phyloP scores from a whole-genome alignment of 2,329 filamentous ascomycete species.

The Aspergillus quadrilineatus region DNA sequence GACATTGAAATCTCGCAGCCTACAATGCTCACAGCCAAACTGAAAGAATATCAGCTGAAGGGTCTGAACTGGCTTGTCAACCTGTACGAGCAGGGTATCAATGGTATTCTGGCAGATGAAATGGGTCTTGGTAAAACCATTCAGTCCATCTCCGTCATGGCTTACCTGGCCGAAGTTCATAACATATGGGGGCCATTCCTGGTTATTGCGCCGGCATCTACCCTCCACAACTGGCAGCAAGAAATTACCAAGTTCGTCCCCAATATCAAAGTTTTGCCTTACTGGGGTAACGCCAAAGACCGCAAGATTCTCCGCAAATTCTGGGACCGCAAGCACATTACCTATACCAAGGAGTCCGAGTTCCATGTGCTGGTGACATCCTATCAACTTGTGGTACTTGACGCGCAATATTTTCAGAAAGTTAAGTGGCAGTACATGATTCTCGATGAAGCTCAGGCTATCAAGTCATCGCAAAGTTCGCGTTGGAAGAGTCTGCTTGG shows the following conservation, averaged over 20 bases:
- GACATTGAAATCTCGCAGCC: conserved; percentile 94
- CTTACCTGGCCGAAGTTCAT: conserved; percentile 93
- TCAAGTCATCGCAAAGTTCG: conserved; percentile 96
- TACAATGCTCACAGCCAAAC: conserved; percentile 84
- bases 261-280: conserved; percentile 89
- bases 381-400: conserved; percentile 94
- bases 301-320: conserved; percentile 96
- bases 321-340: conserved; percentile 97
- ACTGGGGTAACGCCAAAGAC: conserved; percentile 94
- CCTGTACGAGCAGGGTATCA: conserved; percentile 98
- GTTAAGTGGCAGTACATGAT: conserved; percentile 99
- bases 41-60: conserved; percentile 99
- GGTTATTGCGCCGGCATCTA: conserved; percentile 93
- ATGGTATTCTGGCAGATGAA: conserved; percentile 96
- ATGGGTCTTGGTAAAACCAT: conserved; percentile 99
- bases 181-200: conserved; percentile 98
- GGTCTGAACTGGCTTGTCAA: conserved; percentile 99
- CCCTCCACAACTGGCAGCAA: conserved; percentile 98
- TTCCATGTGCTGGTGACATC: conserved; percentile 97
- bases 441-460: conserved; percentile 94
- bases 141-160: conserved; percentile 99
- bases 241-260: conserved; percentile 96
- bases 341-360: conserved; percentile 86
- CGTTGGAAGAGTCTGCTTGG: conserved; percentile 93
- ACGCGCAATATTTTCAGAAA: conserved; percentile 97